These are phyloP conservation scores for Spergularia bocconei DNA, from an alignment of 148 eudicot genomes.

Conservation along the genomic window DNA sequence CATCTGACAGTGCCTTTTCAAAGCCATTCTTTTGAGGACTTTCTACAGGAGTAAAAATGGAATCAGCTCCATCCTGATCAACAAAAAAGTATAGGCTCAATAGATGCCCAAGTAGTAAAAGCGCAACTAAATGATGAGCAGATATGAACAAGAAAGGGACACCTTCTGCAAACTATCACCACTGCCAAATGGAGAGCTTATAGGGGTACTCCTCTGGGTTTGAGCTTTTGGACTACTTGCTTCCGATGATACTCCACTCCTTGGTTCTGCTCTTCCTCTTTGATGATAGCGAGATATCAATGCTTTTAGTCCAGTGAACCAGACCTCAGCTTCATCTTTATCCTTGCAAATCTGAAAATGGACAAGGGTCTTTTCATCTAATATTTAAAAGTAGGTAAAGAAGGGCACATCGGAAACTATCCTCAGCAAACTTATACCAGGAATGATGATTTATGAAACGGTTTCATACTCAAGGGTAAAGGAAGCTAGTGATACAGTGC, in stretches of 20 bases:
- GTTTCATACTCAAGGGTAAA: neutral
- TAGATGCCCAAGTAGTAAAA: slow-evolving; percentile 11
- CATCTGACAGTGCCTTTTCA: slow-evolving; percentile 62
- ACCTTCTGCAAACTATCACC: slow-evolving; percentile 54
- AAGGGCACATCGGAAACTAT: neutral
- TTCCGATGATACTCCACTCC: slow-evolving; percentile 51
- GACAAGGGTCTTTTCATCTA: neutral
- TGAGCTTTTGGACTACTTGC: slow-evolving; percentile 49
- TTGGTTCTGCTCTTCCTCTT: slow-evolving; percentile 42
- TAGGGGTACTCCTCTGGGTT: slow-evolving; percentile 47
- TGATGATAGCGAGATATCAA: slow-evolving; percentile 51
- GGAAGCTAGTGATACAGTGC: neutral
- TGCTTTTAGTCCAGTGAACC: slow-evolving; percentile 67
- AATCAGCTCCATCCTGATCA: slow-evolving; percentile 38
- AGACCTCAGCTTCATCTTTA: slow-evolving; percentile 78
- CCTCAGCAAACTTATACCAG: neutral
- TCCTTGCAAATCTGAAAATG: slow-evolving; percentile 70
- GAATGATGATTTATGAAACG: neutral
- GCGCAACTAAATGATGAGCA: slow-evolving; percentile 5
- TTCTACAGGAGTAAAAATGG: slow-evolving; percentile 34
- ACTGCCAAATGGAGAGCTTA: slow-evolving; percentile 52
- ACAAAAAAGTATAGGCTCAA: slow-evolving; percentile 2
- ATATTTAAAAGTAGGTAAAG: neutral
- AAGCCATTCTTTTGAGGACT: slow-evolving; percentile 49
- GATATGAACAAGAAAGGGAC: slow-evolving; percentile 9